These are phyloP conservation scores for Staphylotrichum tortipilum DNA, from an alignment of 495 filamentous ascomycete species.

Conservation along the genomic window DNA sequence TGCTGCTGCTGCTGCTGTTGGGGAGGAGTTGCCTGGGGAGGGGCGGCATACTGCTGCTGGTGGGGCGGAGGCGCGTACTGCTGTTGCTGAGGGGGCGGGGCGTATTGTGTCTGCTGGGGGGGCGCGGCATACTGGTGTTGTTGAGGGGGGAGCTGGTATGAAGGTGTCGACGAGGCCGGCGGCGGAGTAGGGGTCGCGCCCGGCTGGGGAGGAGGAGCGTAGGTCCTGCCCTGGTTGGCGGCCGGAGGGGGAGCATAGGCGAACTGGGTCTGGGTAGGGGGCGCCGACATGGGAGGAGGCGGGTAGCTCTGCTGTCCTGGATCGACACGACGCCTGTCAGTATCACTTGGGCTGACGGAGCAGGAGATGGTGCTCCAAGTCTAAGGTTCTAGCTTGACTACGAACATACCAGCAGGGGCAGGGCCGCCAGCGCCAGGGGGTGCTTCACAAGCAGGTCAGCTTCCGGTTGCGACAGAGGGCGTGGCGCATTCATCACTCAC, in stretches of 20 bases:
- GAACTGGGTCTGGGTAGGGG: slow-evolving; percentile 40
- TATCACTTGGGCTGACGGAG: neutral
- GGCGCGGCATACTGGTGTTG: slow-evolving; percentile 27
- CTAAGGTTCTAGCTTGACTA: neutral
- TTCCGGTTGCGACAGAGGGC: too few species aligned
- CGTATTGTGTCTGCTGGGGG: slow-evolving; percentile 27
- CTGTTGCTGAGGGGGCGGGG: slow-evolving; percentile 31
- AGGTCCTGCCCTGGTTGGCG: slow-evolving; percentile 20
- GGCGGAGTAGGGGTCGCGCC: slow-evolving; percentile 19
- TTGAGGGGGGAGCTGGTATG: slow-evolving; percentile 27
- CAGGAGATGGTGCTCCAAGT: neutral
- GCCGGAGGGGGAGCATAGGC: slow-evolving; percentile 34
- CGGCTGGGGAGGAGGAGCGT: slow-evolving; percentile 24
- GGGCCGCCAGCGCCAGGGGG: slow-evolving; percentile 17
- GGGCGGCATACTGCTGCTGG: slow-evolving; percentile 12
- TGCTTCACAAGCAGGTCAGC: slow-evolving; percentile 13
- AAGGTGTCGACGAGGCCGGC: slow-evolving; percentile 18
- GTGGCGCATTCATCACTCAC: slow-evolving; percentile 17
- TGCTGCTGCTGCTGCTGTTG: slow-evolving; percentile 10
- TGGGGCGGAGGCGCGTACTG: slow-evolving; percentile 7
- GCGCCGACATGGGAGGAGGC: slow-evolving; percentile 29
- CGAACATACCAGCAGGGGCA: slow-evolving; percentile 20
- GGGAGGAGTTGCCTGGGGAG: too few species aligned
- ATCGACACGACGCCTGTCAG: neutral
- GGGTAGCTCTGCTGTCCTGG: slow-evolving; percentile 24